Evolutionary conservation across 495 filamentous ascomycete species (phyloP).

Genomic region (Penicillium parvum): DNA sequence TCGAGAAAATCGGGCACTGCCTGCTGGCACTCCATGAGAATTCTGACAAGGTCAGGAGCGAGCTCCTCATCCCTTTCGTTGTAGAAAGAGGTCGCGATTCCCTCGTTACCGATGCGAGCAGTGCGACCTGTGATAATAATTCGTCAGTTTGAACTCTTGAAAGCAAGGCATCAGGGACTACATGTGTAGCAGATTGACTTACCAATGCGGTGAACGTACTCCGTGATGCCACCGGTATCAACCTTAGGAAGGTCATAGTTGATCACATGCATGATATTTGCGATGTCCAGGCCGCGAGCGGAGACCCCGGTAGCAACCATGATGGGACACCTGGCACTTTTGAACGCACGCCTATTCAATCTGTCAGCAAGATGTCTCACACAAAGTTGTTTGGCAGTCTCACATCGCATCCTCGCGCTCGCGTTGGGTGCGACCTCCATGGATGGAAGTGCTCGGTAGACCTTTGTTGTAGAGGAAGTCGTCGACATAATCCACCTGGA

Average conservation of each 20-base stretch:
- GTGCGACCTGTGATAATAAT: constrained; percentile 63
- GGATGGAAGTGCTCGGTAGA: constrained; percentile 81
- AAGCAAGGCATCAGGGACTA: background rate
- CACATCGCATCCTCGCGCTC: constrained; percentile 92
- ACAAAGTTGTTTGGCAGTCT: constrained; percentile 22
- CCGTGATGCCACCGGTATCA: constrained; percentile 78
- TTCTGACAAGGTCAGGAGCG: constrained; percentile 65
- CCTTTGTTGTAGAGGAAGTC: constrained; percentile 78
- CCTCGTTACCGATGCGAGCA: constrained; percentile 85
- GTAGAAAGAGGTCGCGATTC: constrained; percentile 86
- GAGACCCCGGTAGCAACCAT: constrained; percentile 80
- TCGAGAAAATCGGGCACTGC: constrained; percentile 77
- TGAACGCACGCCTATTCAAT: constrained; percentile 67
- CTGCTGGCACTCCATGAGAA: constrained; percentile 75
- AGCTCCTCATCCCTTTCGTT: constrained; percentile 66
- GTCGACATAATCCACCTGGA: constrained; percentile 72
- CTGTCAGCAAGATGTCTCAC: background rate
- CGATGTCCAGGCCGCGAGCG: constrained; percentile 87
- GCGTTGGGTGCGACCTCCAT: constrained; percentile 78
- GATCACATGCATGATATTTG: constrained; percentile 82
- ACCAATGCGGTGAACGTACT: constrained; percentile 95
- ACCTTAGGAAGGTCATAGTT: constrained; percentile 79
- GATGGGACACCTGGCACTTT: constrained; percentile 65
- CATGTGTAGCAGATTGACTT: constrained; percentile 19
- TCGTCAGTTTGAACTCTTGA: background rate